Base-by-base conservation (phyloP, 78 protist genomes). In the Polysphondylium violaceum region DNA sequence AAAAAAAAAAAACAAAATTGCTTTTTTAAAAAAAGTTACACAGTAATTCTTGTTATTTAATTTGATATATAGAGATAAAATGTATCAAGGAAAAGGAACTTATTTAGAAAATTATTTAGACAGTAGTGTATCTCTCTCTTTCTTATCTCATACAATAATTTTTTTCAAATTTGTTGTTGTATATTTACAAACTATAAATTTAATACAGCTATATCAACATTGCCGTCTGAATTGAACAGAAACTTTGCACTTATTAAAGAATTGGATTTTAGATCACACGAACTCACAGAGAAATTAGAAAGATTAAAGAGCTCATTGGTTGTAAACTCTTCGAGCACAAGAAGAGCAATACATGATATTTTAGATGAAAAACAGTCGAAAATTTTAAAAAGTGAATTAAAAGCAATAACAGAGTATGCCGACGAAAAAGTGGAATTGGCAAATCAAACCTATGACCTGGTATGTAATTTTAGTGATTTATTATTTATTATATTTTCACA, bases 61-160 rank as follows among this genome's bases (percentile, higher is more conserved):
- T n/a, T n/a, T n/a, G n/a, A n/a, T n/a, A n/a, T n/a, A n/a, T n/a
- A n/a, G n/a, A n/a, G n/a, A 47, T 11, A 47, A 47, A 8, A 68
- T 68, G 83, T 76, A 76, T 59, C 85, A 87, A 51, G 87, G 87
- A 58, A 60, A 77, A 71, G 94, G 94, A 65, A 88, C 94, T 33
- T 88, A 88, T 77, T 50, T 88, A 44, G 94, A 88, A 33, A 88
- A 75, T 67, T 88, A 88, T 53, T 75, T 88, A n/a, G 94, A 88
- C 33, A 69, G 94, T 88, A 53, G 12, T 2, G 7, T 25, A 21
- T 64, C 21, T 29, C 31, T 35, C 12, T 31, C 11, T 51, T 31
- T 25, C 19, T 41, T n/a, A n/a, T 65, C 0, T 50, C 11, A n/a
- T 23, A 16, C 16, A 31, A 17, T 5, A 21, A 21, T 2, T 68